A percentile compares a stretch with the other conserved stretches of the same genome.
Conservation (phyloP, 345 rosid genomes). For the Salix koriyanagi region DNA sequence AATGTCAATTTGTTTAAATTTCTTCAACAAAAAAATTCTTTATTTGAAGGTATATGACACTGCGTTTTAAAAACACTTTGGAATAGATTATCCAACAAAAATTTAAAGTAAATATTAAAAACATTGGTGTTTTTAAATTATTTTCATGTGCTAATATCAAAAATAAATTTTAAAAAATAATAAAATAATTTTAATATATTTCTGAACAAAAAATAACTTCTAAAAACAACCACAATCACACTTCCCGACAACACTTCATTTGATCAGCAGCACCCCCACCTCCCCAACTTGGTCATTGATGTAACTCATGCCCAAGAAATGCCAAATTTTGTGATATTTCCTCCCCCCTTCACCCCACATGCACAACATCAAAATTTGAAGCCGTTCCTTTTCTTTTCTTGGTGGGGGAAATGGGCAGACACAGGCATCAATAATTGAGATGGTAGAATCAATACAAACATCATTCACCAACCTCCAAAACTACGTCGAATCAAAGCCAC, state of each 20-base stretch:
- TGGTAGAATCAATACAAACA: neutral
- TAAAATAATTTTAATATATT: no score
- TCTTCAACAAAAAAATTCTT: neutral
- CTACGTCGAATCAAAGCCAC: neutral
- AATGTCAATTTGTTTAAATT: neutral
- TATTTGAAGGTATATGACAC: accelerated
- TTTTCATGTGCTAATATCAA: no score
- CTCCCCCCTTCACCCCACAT: no score
- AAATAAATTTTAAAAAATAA: no score
- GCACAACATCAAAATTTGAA: neutral
- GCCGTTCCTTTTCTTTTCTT: constrained; percentile 3
- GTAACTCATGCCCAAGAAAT: neutral
- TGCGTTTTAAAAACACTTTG: no score
- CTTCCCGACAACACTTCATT: neutral
- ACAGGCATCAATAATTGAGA: constrained; percentile 3
- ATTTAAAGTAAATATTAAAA: no score
- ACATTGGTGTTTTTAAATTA: no score
- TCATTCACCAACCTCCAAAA: neutral
- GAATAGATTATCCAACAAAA: no score
- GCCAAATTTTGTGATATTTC: constrained; percentile 3
- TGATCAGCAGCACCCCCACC: neutral
- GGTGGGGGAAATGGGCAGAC: no score
- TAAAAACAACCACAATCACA: no score
- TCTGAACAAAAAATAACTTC: no score
- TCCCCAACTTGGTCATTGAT: neutral